phyloP scores from a whole-genome alignment of 768 basidiomycete genomes.

The Psilocybe sp. region DNA sequence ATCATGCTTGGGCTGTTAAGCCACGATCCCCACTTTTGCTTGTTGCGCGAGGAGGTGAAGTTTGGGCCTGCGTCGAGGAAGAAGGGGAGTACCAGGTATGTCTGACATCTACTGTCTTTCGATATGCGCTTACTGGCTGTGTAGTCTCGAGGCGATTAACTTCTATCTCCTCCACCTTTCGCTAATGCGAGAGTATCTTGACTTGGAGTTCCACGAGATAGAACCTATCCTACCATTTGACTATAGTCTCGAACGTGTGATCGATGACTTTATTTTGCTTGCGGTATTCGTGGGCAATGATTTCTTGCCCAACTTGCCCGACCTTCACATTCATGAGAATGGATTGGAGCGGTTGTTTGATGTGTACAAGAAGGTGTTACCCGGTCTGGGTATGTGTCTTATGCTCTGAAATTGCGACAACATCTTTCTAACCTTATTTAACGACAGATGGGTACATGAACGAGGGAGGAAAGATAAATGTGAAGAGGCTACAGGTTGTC shows the following conservation, averaged over 20 bases:
- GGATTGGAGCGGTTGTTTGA: constrained; percentile 91
- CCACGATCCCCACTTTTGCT: constrained; percentile 98
- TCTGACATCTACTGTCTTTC: background rate
- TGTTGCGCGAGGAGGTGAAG: constrained; percentile 96
- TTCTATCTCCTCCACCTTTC: constrained; percentile 96
- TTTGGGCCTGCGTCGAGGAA: constrained; percentile 82
- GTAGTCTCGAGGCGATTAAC: constrained; percentile 70
- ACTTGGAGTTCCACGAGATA: constrained; percentile 87
- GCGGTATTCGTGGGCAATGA: constrained; percentile 98
- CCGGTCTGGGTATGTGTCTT: constrained; percentile 54
- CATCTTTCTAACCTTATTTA: background rate
- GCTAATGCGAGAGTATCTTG: constrained; percentile 94
- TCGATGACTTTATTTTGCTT: constrained; percentile 96
- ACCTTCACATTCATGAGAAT: constrained; percentile 97
- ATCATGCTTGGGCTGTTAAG: constrained; percentile 97
- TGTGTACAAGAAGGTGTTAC: constrained; percentile 91
- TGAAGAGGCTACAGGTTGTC: constrained; percentile 77
- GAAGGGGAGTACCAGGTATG: constrained; percentile 58
- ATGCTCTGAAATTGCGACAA: background rate
- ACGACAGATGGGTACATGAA: constrained; percentile 86
- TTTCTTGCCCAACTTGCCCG: constrained; percentile 94
- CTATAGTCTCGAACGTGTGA: constrained; percentile 90
- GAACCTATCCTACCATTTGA: constrained; percentile 65
- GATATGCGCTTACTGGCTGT: background rate
- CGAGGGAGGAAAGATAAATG: constrained; percentile 80